phyloP scores from a whole-genome alignment of 2,329 filamentous ascomycete species.

The Ustilaginoidea virens region DNA sequence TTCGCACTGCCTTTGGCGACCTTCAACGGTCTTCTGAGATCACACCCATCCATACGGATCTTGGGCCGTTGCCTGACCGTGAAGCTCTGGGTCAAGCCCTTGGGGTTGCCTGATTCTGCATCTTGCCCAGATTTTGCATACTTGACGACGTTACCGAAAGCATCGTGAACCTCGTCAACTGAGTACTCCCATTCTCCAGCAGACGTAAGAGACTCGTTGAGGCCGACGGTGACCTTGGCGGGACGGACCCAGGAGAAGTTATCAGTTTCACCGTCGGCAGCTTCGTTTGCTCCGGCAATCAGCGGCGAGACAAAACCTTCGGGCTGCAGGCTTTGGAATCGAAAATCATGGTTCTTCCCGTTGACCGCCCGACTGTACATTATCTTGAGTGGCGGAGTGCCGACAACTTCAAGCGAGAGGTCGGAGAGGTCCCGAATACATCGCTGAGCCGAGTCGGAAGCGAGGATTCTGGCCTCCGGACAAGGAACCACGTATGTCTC shows the following conservation, averaged over 20 bases:
- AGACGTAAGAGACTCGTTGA: conserved; percentile 77
- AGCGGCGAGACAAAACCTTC: conserved; percentile 72
- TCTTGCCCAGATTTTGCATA: conserved; percentile 57
- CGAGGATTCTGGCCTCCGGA: conserved; percentile 60
- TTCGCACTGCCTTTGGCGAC: conserved; percentile 60
- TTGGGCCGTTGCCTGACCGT: conserved; percentile 75
- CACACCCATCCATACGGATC: conserved; percentile 57
- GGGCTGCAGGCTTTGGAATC: conserved; percentile 86
- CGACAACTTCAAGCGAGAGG: conserved; percentile 66
- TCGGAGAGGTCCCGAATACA: conserved; percentile 84
- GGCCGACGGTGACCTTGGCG: conserved; percentile 59
- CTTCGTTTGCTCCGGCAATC: conserved; percentile 40
- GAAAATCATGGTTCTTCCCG: conserved; percentile 65
- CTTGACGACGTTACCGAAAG: conserved; percentile 69
- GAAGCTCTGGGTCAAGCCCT: conserved; percentile 60
- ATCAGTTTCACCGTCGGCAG: conserved; percentile 46
- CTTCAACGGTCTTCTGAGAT: conserved; percentile 65
- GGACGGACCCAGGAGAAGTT: conserved; percentile 70
- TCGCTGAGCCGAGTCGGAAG: conserved; percentile 45
- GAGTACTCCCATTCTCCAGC: conserved; percentile 79
- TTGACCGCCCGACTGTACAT: conserved; percentile 86
- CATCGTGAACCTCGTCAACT: conserved; percentile 84
- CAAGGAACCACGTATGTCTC: conserved; percentile 79
- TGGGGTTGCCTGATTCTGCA: conserved; percentile 44
- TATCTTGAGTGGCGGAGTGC: conserved; percentile 81